These are phyloP conservation scores for Hericium coralloides DNA, from an alignment of 768 basidiomycete species.

Conservation along the genomic window DNA sequence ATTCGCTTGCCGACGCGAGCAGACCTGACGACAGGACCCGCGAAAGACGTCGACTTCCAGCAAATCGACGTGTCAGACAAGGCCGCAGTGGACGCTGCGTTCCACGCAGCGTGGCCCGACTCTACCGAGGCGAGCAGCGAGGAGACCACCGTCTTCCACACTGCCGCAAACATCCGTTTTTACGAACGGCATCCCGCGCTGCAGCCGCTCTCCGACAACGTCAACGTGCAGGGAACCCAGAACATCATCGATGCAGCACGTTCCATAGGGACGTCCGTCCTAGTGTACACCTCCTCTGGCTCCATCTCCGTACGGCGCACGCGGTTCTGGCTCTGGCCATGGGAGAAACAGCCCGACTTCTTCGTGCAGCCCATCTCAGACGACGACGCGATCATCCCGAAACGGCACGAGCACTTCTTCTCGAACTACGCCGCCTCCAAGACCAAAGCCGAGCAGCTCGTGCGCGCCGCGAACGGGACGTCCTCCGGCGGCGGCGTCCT, in stretches of 20 bases:
- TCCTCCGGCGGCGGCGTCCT: slow-evolving; percentile 29
- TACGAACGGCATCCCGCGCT: slow-evolving; percentile 53
- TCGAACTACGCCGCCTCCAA: slow-evolving; percentile 76
- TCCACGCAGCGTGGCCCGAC: slow-evolving; percentile 53
- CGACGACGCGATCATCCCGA: slow-evolving; percentile 43
- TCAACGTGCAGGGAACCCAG: slow-evolving; percentile 60
- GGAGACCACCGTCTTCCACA: slow-evolving; percentile 63
- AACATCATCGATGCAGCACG: slow-evolving; percentile 57
- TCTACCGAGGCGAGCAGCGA: slow-evolving; percentile 16
- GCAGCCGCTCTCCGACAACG: slow-evolving; percentile 42
- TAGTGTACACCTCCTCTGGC: slow-evolving; percentile 71
- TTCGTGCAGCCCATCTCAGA: slow-evolving; percentile 61
- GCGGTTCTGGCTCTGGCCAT: slow-evolving; percentile 66
- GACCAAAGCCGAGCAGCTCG: slow-evolving; percentile 40
- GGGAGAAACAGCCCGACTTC: slow-evolving; percentile 49
- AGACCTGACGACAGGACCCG: slow-evolving; percentile 46
- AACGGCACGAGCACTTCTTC: slow-evolving; percentile 53
- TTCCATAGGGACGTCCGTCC: slow-evolving; percentile 40
- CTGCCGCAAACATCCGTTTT: slow-evolving; percentile 71
- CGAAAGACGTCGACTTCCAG: slow-evolving; percentile 45
- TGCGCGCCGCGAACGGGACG: slow-evolving; percentile 34
- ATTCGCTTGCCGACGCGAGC: slow-evolving; percentile 49
- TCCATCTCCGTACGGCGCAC: slow-evolving; percentile 49
- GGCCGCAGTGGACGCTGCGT: slow-evolving; percentile 47
- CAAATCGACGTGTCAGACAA: slow-evolving; percentile 50